phyloP scores from a whole-genome alignment of 1,284 basidiomycete genomes.

The Phenoliferia sp. region DNA sequence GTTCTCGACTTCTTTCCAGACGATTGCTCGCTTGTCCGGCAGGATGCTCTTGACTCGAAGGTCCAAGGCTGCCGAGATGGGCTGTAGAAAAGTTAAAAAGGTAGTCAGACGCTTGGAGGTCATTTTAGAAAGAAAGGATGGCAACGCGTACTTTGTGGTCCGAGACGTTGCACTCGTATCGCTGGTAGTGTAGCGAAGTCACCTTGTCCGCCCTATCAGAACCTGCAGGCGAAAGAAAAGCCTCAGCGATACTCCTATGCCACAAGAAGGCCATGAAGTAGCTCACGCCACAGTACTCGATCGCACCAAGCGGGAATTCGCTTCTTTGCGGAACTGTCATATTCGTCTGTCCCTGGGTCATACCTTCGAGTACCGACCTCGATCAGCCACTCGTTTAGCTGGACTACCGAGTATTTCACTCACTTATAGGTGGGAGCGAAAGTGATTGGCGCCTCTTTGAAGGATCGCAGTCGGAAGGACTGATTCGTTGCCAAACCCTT shows the following conservation, averaged over 20 bases:
- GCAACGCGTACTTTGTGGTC: conserved; percentile 53
- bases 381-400: conserved; percentile 66
- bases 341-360: conserved; percentile 61
- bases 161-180: conserved; percentile 77
- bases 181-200: conserved; percentile 45
- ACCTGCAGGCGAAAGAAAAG: conserved; percentile 2
- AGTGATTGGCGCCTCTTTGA: conserved; percentile 72
- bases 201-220: conserved; percentile 24
- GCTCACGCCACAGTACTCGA: conserved; percentile 66
- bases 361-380: conserved; percentile 52
- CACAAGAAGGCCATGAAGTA: neutral
- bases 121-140: neutral
- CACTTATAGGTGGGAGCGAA: conserved; percentile 87
- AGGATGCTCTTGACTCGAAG: conserved; percentile 61
- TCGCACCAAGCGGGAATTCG: conserved; percentile 98
- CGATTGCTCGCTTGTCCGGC: conserved; percentile 53
- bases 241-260: neutral
- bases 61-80: conserved; percentile 70
- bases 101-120: conserved; percentile 1
- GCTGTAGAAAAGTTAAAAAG: conserved; percentile 50
- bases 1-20: conserved; percentile 38
- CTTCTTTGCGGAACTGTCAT: conserved; percentile 94
- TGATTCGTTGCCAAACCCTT: conserved; percentile 85
- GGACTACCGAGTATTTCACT: conserved; percentile 81
- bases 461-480: conserved; percentile 74